These are phyloP conservation scores for Verticillium longisporum DNA, from an alignment of 2,329 filamentous ascomycete genomes.

Conservation along the genomic window DNA sequence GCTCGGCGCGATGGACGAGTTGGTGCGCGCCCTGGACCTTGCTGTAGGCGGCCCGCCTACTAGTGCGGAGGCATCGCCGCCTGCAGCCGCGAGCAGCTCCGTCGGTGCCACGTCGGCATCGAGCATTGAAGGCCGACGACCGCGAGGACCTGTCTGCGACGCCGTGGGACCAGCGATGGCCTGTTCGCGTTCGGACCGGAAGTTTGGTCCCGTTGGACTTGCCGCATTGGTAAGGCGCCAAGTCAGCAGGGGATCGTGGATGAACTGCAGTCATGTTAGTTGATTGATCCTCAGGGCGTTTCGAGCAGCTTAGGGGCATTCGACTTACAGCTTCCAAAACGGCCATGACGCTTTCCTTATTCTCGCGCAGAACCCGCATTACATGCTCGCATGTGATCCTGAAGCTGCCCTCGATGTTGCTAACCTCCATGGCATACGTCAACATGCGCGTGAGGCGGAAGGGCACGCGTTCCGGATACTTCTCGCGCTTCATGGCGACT, in stretches of 20 bases:
- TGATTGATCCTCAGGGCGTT: neutral
- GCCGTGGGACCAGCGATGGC: conserved; percentile 38
- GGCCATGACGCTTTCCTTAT: conserved; percentile 98
- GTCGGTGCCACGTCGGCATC: conserved; percentile 55
- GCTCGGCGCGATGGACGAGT: conserved; percentile 41
- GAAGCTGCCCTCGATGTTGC: conserved; percentile 98
- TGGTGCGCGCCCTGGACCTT: conserved; percentile 51
- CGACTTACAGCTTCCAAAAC: conserved; percentile 79
- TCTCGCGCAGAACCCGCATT: conserved; percentile 92
- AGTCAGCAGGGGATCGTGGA: conserved; percentile 96
- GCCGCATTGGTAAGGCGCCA: conserved; percentile 70
- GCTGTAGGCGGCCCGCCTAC: conserved; percentile 39
- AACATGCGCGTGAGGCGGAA: conserved; percentile 98
- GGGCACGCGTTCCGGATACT: conserved; percentile 94
- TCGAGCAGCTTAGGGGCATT: neutral
- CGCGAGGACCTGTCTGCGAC: conserved; percentile 34
- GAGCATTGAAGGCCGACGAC: conserved; percentile 63
- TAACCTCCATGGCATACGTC: conserved; percentile 99
- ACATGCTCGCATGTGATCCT: conserved; percentile 97
- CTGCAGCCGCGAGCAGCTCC: conserved; percentile 45
- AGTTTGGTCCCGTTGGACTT: conserved; percentile 60
- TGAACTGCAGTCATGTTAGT: conserved; percentile 58
- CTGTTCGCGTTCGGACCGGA: conserved; percentile 53
- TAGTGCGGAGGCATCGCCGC: conserved; percentile 22
- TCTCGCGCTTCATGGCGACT: conserved; percentile 98